A percentile compares a stretch with the other conserved stretches of the same genome.
phyloP scores from a whole-genome alignment of 1,284 basidiomycete species.

The Leccinum insigne region DNA sequence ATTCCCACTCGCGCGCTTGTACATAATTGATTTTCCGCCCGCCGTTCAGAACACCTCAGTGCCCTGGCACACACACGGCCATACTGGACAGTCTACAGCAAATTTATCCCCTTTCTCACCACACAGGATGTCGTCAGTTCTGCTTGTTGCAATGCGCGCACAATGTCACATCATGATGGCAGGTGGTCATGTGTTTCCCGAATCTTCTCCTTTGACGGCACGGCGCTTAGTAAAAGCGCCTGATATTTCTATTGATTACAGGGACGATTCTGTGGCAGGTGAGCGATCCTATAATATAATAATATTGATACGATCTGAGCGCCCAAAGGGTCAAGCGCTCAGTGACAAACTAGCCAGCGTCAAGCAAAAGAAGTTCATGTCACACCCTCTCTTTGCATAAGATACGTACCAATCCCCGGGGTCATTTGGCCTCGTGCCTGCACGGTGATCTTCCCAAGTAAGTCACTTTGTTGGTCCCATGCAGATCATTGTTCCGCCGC shows the following conservation, averaged over 20 bases:
- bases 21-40: not conserved
- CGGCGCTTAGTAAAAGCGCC: conserved; percentile 6
- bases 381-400: not conserved
- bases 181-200: not conserved
- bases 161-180: not conserved
- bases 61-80: not conserved
- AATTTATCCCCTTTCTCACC: not conserved
- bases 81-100: conserved; percentile 5
- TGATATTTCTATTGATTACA: not conserved
- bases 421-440: not conserved
- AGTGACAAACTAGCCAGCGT: not conserved
- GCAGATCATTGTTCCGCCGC: not conserved
- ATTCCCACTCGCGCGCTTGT: conserved; percentile 15
- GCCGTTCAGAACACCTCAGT: not conserved
- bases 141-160: not conserved
- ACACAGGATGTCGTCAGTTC: conserved; percentile 2
- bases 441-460: not conserved
- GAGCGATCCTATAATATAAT: not conserved
- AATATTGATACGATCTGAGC: not conserved
- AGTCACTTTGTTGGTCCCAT: not conserved
- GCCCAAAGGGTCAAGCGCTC: not conserved
- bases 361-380: not conserved
- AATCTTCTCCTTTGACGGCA: not conserved
- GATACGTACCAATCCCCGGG: not conserved
- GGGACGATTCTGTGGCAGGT: not conserved